Evolutionary conservation across 2,329 filamentous ascomycete species (phyloP), one percentile per base, ranked within the genome.

Genomic region (Colletotrichum cuscutae): DNA sequence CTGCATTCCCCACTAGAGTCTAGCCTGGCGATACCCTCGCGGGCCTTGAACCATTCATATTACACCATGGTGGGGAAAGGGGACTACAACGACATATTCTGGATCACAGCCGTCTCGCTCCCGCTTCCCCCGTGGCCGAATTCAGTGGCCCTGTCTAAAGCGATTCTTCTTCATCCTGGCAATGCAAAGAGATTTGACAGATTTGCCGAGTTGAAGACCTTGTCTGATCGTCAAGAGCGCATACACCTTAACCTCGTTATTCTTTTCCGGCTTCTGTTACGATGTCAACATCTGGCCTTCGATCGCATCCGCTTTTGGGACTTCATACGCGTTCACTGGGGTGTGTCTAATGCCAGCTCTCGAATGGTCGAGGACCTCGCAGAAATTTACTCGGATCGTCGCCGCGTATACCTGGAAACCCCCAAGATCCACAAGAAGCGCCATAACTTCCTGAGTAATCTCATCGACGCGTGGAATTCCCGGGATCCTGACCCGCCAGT

Each of bases 401-500:
- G 70, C 46, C 54, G 30, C n/a, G 7, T 22, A 13, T 72, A 72
- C 13, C 7, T 65, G 15, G 5, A 11, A 12, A 30, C 15, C 22
- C 9, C 15, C 1, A 12, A 22, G 1, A 35, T 60, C 9, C 13
- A 13, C 15, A 19, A 28, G 13, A 52, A 46, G n/a, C 54, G 69
- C 15, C 3, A 12, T 3, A 42, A 72, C 24, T n/a, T 70, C 32
- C 22, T 72, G n/a, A 65, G 59, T 15, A 60, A 70, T 19, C 70
- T 72, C n/a, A 72, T 72, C 26, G 70, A 70, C 22, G 32, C 65
- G 5, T 72, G 70, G 70, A 54, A 32, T 30, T 12, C n/a, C 3
- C 46, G 60, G 3, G 66, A 64, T 15, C n/a, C 22, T 15, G 32
- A 54, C 5, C 15, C 54, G 28, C 49, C 35, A 11, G 11, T n/a